Percentiles rank a stretch among this genome's conserved stretches.
phyloP scores from a whole-genome alignment of 2,329 filamentous ascomycete species.

The Chaetomium olivaceum region DNA sequence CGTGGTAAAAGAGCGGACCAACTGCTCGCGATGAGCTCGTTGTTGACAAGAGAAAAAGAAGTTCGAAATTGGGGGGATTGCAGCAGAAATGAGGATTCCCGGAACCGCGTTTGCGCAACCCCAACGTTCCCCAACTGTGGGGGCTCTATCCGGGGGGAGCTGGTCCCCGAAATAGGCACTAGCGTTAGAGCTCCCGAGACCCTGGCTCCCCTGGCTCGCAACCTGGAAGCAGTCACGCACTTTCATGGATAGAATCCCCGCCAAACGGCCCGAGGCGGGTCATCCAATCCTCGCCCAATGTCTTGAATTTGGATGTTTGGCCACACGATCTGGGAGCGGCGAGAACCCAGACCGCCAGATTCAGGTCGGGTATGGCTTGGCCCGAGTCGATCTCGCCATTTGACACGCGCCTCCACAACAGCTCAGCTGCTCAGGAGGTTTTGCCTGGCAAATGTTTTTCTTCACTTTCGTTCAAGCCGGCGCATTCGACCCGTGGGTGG shows the following conservation, averaged over 20 bases:
- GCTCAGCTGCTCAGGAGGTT: not conserved
- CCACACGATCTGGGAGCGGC: not conserved
- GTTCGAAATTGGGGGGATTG: not conserved
- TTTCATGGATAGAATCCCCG: too few species aligned
- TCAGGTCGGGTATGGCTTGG: not conserved
- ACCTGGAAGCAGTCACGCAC: not conserved
- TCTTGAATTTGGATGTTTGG: not conserved
- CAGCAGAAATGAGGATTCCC: constrained; percentile 19
- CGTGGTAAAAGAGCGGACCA: constrained; percentile 9
- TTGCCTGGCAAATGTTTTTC: not conserved
- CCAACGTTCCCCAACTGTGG: constrained; percentile 12
- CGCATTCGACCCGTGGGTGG: too few species aligned
- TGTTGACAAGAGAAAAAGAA: constrained; percentile 10
- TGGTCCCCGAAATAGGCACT: constrained; percentile 16
- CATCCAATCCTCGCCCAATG: not conserved
- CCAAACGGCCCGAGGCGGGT: constrained; percentile 13
- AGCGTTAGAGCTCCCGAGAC: constrained; percentile 1
- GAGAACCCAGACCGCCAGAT: not conserved
- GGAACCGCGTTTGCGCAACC: constrained; percentile 11
- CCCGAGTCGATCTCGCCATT: not conserved
- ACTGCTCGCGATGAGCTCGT: constrained; percentile 22
- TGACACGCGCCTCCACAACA: not conserved
- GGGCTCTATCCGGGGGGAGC: constrained; percentile 8
- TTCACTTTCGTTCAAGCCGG: not conserved
- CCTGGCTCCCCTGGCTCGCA: not conserved